Evolutionary conservation across 768 basidiomycete species (phyloP).

Genomic region (Boletus vinaceobasis): DNA sequence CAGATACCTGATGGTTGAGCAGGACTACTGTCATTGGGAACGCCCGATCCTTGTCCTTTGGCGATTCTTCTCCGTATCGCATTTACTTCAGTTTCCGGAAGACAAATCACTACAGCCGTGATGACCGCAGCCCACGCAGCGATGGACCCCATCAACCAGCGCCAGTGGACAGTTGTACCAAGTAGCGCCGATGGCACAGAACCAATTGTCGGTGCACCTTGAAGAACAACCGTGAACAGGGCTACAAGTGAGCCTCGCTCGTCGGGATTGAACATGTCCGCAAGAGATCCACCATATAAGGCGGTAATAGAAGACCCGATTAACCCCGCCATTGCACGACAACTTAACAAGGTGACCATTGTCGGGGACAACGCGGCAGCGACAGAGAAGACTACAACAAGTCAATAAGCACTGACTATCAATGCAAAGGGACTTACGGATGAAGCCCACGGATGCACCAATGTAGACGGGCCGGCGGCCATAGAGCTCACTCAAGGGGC

Average conservation of each 20-base stretch:
- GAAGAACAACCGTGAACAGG: slow-evolving; percentile 23
- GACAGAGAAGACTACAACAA: slow-evolving; percentile 17
- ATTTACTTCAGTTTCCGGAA: slow-evolving; percentile 22
- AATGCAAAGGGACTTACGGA: slow-evolving; percentile 3
- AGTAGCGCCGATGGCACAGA: slow-evolving; percentile 26
- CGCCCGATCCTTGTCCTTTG: neutral
- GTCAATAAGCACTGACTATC: neutral
- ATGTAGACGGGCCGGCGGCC: slow-evolving; percentile 23
- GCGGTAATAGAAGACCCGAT: slow-evolving; percentile 21
- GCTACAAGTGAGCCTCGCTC: slow-evolving; percentile 24
- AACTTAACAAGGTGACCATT: slow-evolving; percentile 14
- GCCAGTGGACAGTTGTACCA: slow-evolving; percentile 20
- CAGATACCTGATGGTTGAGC: slow-evolving; percentile 2
- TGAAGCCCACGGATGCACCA: slow-evolving; percentile 18
- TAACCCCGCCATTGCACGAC: slow-evolving; percentile 21
- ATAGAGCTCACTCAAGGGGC: slow-evolving; percentile 23
- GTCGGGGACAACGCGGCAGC: slow-evolving; percentile 18
- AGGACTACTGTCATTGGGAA: neutral
- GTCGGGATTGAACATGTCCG: slow-evolving; percentile 22
- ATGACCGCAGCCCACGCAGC: slow-evolving; percentile 19
- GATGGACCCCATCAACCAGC: slow-evolving; percentile 21
- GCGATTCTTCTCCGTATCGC: slow-evolving; percentile 16
- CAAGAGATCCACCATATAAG: slow-evolving; percentile 24
- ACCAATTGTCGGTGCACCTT: slow-evolving; percentile 26
- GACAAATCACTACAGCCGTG: slow-evolving; percentile 10